Percentiles rank a stretch among this genome's conserved stretches.
phyloP scores from a whole-genome alignment of 352 stramenopile genomes.

The Globisporangium splendens region DNA sequence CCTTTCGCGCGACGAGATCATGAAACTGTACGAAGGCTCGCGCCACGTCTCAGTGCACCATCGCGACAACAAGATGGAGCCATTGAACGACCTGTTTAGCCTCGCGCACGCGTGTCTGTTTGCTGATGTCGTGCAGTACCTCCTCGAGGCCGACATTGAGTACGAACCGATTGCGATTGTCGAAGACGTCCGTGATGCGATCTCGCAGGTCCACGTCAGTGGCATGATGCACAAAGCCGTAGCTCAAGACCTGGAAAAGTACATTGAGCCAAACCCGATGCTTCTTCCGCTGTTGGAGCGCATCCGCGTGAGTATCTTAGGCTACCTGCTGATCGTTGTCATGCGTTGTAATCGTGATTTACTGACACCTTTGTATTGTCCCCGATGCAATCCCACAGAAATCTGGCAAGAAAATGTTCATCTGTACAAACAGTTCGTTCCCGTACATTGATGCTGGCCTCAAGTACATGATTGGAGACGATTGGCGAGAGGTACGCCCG shows the following conservation, averaged over 20 bases:
- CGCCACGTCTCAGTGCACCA: conserved; percentile 82
- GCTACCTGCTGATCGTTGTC: background rate
- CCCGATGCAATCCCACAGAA: conserved; percentile 26
- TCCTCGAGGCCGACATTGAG: conserved; percentile 87
- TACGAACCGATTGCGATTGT: conserved; percentile 88
- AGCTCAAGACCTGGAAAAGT: conserved; percentile 73
- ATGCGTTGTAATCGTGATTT: background rate
- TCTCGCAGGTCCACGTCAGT: conserved; percentile 88
- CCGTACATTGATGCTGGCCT: conserved; percentile 92
- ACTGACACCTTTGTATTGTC: background rate
- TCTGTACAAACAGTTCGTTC: conserved; percentile 93
- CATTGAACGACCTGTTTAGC: conserved; percentile 92
- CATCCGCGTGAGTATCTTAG: conserved; percentile 36
- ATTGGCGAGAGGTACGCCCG: conserved; percentile 70
- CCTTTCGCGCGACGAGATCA: conserved; percentile 77
- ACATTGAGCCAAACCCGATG: conserved; percentile 88
- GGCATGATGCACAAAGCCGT: conserved; percentile 92
- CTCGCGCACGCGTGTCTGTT: conserved; percentile 93
- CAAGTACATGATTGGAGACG: conserved; percentile 88
- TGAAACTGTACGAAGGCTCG: conserved; percentile 87
- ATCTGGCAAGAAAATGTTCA: conserved; percentile 88
- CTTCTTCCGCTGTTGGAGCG: conserved; percentile 81
- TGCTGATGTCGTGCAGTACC: conserved; percentile 92
- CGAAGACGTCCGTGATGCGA: conserved; percentile 86
- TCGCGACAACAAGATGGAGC: conserved; percentile 86